Evolutionary conservation across 129 eudicot genomes (phyloP), one percentile per base, ranked within the genome.

Genomic region (Erigeron canadensis): DNA sequence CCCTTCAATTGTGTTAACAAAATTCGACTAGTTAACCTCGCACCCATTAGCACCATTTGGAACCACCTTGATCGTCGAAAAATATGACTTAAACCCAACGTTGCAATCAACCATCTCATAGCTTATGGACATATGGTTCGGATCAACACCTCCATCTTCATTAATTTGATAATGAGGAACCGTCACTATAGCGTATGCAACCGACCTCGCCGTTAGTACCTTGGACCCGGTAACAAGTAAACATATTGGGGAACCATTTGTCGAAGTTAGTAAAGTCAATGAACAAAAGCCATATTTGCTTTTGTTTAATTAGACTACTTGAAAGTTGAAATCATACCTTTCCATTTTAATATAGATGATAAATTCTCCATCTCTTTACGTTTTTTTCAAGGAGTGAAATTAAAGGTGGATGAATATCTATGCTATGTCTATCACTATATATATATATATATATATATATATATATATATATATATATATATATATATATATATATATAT

Each of bases 71-170:
- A 89, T 40, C 19, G 86, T 89, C 15, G 96, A 79, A 67, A 78
- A 71, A 78, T 86, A 89, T 9, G 86, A 79, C 40, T 80, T 56
- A 48, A 81, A 89, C 47, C 96, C 96, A 57, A 86, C 73, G 41
- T 89, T 89, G 59, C 81, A 73, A 8, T 89, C 91, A 39, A 89
- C 80, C 18, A 89, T 80, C 72, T 84, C 89, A 56, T 89, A 89
- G 58, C 77, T 86, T 56, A 89, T 60, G 7, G 74, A 62, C 86
- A 60, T 86, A 13, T 75, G n/a, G 12, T 13, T 72, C 4, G 39
- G 70, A 17, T 74, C 75, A 16, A 12, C 70, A 41, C 54, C 67
- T 17, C 62, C 74, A 19, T 78, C 72, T 42, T 75, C 17, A n/a
- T n/a, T n/a, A n/a, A 19, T 62, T 38, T 51, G 86, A 84, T 55